Evolutionary conservation across 208 protist genomes (phyloP).

Genomic region (Acanthamoeba lenticulata): DNA sequence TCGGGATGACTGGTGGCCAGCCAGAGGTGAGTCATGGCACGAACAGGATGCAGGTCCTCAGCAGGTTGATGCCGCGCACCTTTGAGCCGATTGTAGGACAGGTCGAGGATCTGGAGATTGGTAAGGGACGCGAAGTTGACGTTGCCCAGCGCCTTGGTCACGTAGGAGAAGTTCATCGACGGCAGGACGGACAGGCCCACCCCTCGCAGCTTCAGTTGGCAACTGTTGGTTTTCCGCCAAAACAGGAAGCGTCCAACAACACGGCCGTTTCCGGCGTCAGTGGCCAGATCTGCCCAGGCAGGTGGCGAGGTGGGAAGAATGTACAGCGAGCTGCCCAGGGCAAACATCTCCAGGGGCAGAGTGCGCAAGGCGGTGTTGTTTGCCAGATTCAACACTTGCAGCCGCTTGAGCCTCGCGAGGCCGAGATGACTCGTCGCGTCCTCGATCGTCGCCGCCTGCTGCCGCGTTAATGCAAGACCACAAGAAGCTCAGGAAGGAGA

Average conservation of each 20-base stretch:
- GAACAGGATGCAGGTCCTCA: background rate
- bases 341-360: constrained; percentile 6
- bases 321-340: constrained; percentile 18
- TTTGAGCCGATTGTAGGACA: background rate
- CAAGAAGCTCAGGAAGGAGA: background rate
- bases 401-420: background rate
- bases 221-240: background rate
- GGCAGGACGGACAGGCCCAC: background rate
- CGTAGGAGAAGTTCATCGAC: constrained; percentile 42
- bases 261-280: background rate
- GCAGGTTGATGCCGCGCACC: background rate
- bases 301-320: no score
- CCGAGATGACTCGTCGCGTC: background rate
- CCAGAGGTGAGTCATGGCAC: background rate
- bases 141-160: constrained; percentile 48
- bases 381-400: constrained; percentile 2
- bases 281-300: no score
- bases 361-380: constrained; percentile 8
- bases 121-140: constrained; percentile 35
- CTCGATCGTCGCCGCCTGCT: background rate
- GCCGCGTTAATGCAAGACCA: background rate
- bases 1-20: constrained; percentile 29
- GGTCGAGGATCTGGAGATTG: background rate
- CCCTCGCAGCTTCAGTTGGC: background rate
- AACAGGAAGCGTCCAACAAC: background rate